These are phyloP conservation scores for Termitomyces sp. DNA, from an alignment of 768 basidiomycete genomes.

Conservation along the genomic window DNA sequence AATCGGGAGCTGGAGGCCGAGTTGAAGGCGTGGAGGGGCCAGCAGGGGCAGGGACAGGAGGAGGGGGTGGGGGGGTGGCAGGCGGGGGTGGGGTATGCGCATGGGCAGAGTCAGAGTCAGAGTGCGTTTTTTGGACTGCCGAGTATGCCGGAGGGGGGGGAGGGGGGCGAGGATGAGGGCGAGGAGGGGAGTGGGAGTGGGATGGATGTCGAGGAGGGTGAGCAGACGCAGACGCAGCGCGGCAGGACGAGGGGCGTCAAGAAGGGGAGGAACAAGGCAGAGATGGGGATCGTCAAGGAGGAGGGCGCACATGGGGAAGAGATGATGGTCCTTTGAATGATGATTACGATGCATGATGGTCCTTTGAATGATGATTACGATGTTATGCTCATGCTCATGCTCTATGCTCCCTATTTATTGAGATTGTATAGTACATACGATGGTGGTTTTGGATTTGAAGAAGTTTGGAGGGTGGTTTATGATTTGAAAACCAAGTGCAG, in stretches of 20 bases:
- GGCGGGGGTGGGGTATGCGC: background rate
- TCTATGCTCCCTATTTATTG: no score
- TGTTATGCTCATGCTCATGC: background rate
- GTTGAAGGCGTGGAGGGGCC: constrained; percentile 32
- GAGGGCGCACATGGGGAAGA: constrained; percentile 16
- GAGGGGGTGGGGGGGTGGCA: background rate
- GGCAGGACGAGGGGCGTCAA: constrained; percentile 14
- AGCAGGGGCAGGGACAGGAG: background rate
- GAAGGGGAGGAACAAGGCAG: constrained; percentile 4
- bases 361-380: constrained; percentile 5
- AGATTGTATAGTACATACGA: no score
- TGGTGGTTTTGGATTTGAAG: no score
- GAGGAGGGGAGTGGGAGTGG: constrained; percentile 7
- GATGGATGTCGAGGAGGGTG: constrained; percentile 16
- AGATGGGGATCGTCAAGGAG: constrained; percentile 7
- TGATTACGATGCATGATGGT: constrained; percentile 15
- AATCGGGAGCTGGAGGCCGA: constrained; percentile 79
- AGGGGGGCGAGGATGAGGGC: background rate
- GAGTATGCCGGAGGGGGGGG: constrained; percentile 26
- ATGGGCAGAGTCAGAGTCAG: no score
- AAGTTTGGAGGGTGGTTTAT: no score
- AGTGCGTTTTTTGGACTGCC: constrained; percentile 23
- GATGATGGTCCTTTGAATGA: constrained; percentile 20
- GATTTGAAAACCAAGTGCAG: no score
- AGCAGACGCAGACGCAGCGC: background rate